Percentiles rank a stretch among this genome's conserved stretches.
Evolutionary conservation across 2,329 filamentous ascomycete species (phyloP).

Genomic region (Simplicillium aogashimaense): DNA sequence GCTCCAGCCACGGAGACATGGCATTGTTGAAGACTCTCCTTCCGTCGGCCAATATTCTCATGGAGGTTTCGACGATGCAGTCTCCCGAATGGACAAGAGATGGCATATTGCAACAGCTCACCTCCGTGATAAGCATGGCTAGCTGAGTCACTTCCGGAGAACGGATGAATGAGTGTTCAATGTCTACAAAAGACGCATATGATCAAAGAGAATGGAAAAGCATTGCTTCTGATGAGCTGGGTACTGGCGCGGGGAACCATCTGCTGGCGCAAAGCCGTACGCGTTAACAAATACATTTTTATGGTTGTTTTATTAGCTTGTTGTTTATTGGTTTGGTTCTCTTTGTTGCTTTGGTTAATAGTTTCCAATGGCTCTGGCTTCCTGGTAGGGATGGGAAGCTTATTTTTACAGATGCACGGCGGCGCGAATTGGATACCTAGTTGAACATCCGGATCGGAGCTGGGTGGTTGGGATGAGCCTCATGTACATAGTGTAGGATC

Average conservation of each 20-base stretch:
- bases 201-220: background rate
- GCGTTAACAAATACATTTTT: too few relatives aligned
- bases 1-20: constrained; percentile 37
- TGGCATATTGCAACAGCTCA: constrained; percentile 57
- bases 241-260: too few relatives aligned
- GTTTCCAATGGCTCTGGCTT: background rate
- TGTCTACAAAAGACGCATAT: background rate
- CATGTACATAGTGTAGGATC: constrained; percentile 14
- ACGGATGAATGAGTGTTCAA: constrained; percentile 52
- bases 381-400: background rate
- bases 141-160: constrained; percentile 44
- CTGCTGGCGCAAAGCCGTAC: too few relatives aligned
- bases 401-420: too few relatives aligned
- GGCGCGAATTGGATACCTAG: too few relatives aligned
- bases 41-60: constrained; percentile 56
- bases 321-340: constrained; percentile 2
- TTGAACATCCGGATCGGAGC: background rate
- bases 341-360: background rate
- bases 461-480: constrained; percentile 4
- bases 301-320: too few relatives aligned
- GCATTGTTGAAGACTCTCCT: constrained; percentile 51
- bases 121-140: constrained; percentile 40
- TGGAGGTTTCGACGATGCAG: constrained; percentile 57
- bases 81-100: constrained; percentile 53
- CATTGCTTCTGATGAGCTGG: too few relatives aligned